These are phyloP conservation scores for Sutorius australiensis DNA, from an alignment of 768 basidiomycete genomes.

Conservation along the genomic window DNA sequence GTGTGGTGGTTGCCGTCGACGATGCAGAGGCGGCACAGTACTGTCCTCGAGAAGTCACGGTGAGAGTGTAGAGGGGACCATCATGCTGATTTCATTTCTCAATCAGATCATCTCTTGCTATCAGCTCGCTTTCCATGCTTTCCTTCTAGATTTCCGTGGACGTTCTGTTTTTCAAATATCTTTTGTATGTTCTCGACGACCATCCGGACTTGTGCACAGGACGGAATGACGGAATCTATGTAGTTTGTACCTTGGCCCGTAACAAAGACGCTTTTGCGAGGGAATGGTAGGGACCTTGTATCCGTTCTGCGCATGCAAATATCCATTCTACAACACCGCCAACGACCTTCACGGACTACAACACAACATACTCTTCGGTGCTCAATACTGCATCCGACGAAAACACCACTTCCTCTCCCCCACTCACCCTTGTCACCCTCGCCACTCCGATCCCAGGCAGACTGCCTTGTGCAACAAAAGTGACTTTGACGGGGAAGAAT, in stretches of 20 bases:
- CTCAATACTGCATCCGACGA: conserved; percentile 55
- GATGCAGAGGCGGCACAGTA: conserved; percentile 8
- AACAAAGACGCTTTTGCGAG: background rate
- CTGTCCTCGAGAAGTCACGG: conserved; percentile 1
- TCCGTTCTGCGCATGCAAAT: background rate
- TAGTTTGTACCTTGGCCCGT: background rate
- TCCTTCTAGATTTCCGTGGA: background rate
- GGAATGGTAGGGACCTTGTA: background rate
- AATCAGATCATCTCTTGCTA: background rate
- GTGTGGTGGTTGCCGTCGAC: conserved; percentile 3
- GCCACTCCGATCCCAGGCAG: conserved; percentile 71
- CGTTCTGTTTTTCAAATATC: background rate
- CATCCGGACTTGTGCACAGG: background rate
- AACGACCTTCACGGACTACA: conserved; percentile 22
- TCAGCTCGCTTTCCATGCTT: background rate
- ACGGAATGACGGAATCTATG: background rate
- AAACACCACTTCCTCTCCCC: conserved; percentile 46
- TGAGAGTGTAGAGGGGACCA: background rate
- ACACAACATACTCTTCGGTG: conserved; percentile 55
- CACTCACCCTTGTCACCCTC: conserved; percentile 51
- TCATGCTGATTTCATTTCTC: background rate
- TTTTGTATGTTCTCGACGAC: background rate
- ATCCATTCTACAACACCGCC: background rate
- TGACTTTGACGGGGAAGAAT: conserved; percentile 90
- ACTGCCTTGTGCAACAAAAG: conserved; percentile 78